These are phyloP conservation scores for Candida xiaguanensis DNA, from an alignment of 805 yeast genomes.

Conservation along the genomic window DNA sequence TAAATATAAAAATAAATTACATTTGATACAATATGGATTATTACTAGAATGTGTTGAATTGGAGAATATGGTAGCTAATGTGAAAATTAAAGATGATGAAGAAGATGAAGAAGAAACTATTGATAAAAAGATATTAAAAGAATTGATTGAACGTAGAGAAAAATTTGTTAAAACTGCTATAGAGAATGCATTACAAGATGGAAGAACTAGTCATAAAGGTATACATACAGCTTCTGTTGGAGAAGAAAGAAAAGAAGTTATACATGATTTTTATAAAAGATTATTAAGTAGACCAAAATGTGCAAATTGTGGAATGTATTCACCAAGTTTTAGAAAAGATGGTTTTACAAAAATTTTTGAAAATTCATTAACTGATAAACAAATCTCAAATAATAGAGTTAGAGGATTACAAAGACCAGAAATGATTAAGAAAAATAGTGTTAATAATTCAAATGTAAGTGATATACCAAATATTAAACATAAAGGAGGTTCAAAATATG, in stretches of 20 bases:
- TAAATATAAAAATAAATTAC: slow-evolving; percentile 70
- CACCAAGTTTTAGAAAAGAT: slow-evolving; percentile 92
- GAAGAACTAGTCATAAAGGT: slow-evolving; percentile 65
- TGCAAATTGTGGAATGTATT: slow-evolving; percentile 93
- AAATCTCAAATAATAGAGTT: slow-evolving; percentile 72
- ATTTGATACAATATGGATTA: slow-evolving; percentile 83
- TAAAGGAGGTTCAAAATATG: slow-evolving; percentile 71
- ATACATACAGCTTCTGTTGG: slow-evolving; percentile 77
- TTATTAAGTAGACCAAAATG: slow-evolving; percentile 79
- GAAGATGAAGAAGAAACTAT: slow-evolving; percentile 31
- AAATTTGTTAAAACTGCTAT: slow-evolving; percentile 69
- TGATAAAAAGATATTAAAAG: slow-evolving; percentile 39
- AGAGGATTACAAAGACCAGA: slow-evolving; percentile 75
- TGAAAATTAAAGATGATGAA: slow-evolving; percentile 34
- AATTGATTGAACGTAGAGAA: slow-evolving; percentile 58
- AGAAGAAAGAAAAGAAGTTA: slow-evolving; percentile 76
- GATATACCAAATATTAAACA: slow-evolving; percentile 52
- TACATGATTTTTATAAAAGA: slow-evolving; percentile 73
- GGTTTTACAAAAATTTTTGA: slow-evolving; percentile 93
- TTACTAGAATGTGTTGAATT: slow-evolving; percentile 72
- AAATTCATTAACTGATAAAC: slow-evolving; percentile 78
- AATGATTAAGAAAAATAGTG: slow-evolving; percentile 49
- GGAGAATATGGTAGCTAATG: slow-evolving; percentile 55
- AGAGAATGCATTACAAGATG: slow-evolving; percentile 69
- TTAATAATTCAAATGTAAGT: slow-evolving; percentile 12